Conservation (phyloP, 768 basidiomycete genomes). For the Coprinopsis marcescibilis region DNA sequence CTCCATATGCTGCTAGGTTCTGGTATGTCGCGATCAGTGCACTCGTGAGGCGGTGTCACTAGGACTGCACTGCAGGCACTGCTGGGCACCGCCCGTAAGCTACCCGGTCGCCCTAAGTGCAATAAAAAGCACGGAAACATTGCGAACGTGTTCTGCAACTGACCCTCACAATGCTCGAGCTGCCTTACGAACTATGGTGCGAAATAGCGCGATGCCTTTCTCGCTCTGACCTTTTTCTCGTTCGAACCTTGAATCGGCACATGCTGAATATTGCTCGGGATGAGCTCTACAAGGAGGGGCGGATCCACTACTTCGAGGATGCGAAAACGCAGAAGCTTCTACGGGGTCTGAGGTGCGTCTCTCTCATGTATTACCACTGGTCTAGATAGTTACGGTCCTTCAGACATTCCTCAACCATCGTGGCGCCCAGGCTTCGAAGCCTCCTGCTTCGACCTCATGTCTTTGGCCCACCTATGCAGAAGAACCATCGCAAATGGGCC, state of each 20-base stretch:
- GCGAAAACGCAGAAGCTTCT: not conserved
- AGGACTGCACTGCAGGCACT: too few relatives aligned
- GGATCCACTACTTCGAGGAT: not conserved
- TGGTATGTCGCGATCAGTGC: too few relatives aligned
- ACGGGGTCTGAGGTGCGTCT: not conserved
- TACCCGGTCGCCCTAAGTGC: not conserved
- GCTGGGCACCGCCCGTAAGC: not conserved
- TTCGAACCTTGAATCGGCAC: not conserved
- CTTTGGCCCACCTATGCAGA: not conserved
- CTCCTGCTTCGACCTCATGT: not conserved
- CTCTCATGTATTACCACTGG: not conserved
- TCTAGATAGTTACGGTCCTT: not conserved
- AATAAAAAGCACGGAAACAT: not conserved
- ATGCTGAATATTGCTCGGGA: not conserved
- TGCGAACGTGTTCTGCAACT: not conserved
- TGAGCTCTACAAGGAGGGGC: not conserved
- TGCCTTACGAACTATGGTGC: not conserved
- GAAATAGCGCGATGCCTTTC: not conserved
- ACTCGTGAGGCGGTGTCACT: too few relatives aligned
- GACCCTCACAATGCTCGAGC: not conserved
- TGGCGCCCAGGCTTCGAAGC: not conserved
- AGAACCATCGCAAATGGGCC: not conserved
- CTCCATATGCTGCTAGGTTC: too few relatives aligned
- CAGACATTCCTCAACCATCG: not conserved
- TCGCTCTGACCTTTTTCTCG: not conserved